Evolutionary conservation across 2,329 filamentous ascomycete species (phyloP), one percentile per base, ranked within the genome.

Genomic region (Arthrobotrys conoides): DNA sequence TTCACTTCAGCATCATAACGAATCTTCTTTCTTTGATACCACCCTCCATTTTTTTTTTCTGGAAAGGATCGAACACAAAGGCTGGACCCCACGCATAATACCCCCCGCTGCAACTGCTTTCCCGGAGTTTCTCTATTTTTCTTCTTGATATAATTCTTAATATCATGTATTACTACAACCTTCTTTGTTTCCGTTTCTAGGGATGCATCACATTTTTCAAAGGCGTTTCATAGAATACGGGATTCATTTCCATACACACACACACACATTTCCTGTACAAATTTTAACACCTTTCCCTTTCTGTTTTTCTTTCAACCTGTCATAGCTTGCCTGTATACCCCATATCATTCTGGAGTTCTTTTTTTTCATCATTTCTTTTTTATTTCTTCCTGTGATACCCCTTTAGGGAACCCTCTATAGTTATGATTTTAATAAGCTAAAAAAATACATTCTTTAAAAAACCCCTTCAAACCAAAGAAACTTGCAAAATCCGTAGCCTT

Each of bases 81-180:
- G 73, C 67, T 71, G 67, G 73, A 71, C 67, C 73, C 67, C 73
- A 77, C 73, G 73, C 73, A 77, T 77, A 77, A 77, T 77, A 77
- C 73, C 73, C 73, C 67, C 67, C 61, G 55, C 64, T 70, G 51
- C 67, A 64, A 67, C 20, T 48, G 18, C 55, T 66, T 64, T 44
- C 55, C 46, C 53, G 65, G 66, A 66, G 67, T 71, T 66, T 61
- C 53, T 67, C 16, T 49, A 63, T 51, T 33, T 59, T 49, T 51
- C 30, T 55, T 22, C 27, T 30, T 36, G 33, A 36, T 68, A 68
- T 75, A 46, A 44, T 63, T 68, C 51, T 55, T 76, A 76, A 69
- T 76, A 70, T 66, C 59, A 67, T 76, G 65, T 76, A 70, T 66
- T 61, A 70, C 59, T 76, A 66, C 24, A 65, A 48, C 27, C 30